Conservation (phyloP, 2,329 filamentous ascomycete genomes). For the Scortechinia acanthostroma region DNA sequence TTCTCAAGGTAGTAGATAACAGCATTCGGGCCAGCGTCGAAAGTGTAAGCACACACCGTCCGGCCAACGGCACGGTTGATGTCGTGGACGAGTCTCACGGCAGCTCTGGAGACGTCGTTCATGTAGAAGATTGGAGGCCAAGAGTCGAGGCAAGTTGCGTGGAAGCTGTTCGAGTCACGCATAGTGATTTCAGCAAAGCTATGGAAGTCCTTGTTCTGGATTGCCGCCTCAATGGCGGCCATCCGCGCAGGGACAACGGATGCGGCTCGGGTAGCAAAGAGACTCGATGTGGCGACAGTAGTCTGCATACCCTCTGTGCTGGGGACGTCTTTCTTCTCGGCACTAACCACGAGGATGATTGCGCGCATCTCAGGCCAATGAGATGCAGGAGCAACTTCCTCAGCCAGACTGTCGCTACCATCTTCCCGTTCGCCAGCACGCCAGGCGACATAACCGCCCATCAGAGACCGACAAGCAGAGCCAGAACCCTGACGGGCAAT, state of each 20-base stretch:
- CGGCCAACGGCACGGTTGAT: conserved; percentile 77
- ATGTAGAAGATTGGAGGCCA: conserved; percentile 98
- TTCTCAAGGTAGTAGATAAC: conserved; percentile 91
- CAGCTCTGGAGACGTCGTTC: conserved; percentile 84
- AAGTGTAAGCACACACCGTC: conserved; percentile 86
- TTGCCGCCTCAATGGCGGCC: conserved; percentile 76
- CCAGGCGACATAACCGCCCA: conserved; percentile 96
- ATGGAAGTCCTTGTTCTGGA: conserved; percentile 73
- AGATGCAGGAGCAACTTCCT: conserved; percentile 77
- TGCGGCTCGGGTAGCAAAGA: conserved; percentile 72
- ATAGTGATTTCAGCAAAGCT: conserved; percentile 86
- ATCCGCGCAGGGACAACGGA: conserved; percentile 78
- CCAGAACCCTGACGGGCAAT: conserved; percentile 92
- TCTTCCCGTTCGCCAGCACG: conserved; percentile 69
- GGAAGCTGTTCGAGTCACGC: conserved; percentile 95
- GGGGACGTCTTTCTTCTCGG: conserved; percentile 90
- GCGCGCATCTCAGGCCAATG: conserved; percentile 97
- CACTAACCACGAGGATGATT: conserved; percentile 81
- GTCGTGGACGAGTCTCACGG: conserved; percentile 79
- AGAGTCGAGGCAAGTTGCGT: conserved; percentile 88
- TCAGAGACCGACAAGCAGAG: conserved; percentile 85
- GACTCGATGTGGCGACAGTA: conserved; percentile 82
- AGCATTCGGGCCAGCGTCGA: conserved; percentile 93
- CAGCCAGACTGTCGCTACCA: conserved; percentile 79
- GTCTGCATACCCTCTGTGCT: conserved; percentile 95